A percentile compares a stretch with the other conserved stretches of the same genome.
phyloP scores from a whole-genome alignment of 331 rosid species.

The Pyracantha coccinea region DNA sequence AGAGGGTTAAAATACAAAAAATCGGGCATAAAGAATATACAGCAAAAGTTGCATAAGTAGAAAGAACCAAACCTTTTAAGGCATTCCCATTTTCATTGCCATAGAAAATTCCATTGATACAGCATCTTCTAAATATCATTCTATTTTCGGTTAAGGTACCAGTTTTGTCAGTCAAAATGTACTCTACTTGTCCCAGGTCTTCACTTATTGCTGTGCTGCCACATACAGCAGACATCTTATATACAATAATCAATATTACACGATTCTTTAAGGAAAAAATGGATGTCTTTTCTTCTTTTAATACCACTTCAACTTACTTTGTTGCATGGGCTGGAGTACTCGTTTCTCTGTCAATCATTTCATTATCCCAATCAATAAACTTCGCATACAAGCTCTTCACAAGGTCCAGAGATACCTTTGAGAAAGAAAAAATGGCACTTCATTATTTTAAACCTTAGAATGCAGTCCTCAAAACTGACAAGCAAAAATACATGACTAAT shows the following conservation, averaged over 20 bases:
- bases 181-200: slow-evolving; percentile 99
- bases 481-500: background rate
- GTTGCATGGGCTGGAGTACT: slow-evolving; percentile 86
- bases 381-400: slow-evolving; percentile 96
- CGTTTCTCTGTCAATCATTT: slow-evolving; percentile 83
- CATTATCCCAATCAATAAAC: slow-evolving; percentile 93
- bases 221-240: slow-evolving; percentile 46
- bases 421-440: slow-evolving; percentile 15
- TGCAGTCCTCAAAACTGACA: background rate
- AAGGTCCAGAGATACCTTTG: slow-evolving; percentile 94
- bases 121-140: slow-evolving; percentile 98
- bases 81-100: slow-evolving; percentile 97
- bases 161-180: slow-evolving; percentile 98
- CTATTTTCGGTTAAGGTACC: slow-evolving; percentile 95
- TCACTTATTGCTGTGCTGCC: slow-evolving; percentile 99
- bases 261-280: background rate
- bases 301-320: slow-evolving; percentile 54
- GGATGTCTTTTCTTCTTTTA: background rate
- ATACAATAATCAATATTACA: slow-evolving; percentile 3
- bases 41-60: slow-evolving; percentile 5
- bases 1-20: slow-evolving; percentile 10
- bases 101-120: slow-evolving; percentile 67
- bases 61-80: slow-evolving; percentile 64
- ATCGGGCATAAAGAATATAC: background rate
- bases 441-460: slow-evolving; percentile 15